These are phyloP conservation scores for Candida qinlingensis DNA, from an alignment of 805 yeast species.

Conservation along the genomic window DNA sequence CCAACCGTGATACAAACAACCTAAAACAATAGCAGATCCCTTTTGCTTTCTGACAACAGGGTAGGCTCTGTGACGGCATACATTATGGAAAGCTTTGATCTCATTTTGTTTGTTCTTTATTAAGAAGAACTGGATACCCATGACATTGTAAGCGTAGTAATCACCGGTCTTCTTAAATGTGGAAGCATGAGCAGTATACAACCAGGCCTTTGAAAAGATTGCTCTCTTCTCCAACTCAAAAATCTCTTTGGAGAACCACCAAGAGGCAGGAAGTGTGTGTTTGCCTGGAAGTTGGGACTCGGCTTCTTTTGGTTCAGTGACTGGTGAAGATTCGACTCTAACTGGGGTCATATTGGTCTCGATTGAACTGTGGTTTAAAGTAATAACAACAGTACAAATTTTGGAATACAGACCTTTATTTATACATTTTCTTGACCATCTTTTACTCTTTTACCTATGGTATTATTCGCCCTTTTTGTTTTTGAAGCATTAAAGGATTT, in stretches of 20 bases:
- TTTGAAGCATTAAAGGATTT: not conserved
- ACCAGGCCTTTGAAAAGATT: constrained; percentile 52
- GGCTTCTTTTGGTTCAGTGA: constrained; percentile 25
- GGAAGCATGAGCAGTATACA: constrained; percentile 46
- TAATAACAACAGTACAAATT: no score
- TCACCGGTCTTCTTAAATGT: constrained; percentile 55
- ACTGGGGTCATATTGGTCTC: constrained; percentile 18
- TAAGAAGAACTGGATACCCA: constrained; percentile 51
- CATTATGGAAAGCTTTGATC: constrained; percentile 57
- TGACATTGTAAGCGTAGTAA: constrained; percentile 43
- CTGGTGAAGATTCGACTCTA: constrained; percentile 22
- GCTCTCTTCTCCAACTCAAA: constrained; percentile 56
- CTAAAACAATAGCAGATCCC: constrained; percentile 53
- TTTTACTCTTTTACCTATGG: no score
- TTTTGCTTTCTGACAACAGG: constrained; percentile 55
- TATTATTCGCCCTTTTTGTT: no score
- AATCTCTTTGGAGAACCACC: constrained; percentile 59
- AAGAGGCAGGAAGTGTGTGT: constrained; percentile 58
- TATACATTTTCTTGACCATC: no score
- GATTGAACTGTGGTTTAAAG: no score
- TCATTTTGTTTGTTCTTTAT: constrained; percentile 48
- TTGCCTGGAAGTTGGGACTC: constrained; percentile 27
- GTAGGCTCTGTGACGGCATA: constrained; percentile 61
- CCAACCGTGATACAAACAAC: constrained; percentile 65
- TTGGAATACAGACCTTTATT: no score